Evolutionary conservation across 2,329 filamentous ascomycete species (phyloP), one percentile per base, ranked within the genome.

Genomic region (Penicillium capsulatum): DNA sequence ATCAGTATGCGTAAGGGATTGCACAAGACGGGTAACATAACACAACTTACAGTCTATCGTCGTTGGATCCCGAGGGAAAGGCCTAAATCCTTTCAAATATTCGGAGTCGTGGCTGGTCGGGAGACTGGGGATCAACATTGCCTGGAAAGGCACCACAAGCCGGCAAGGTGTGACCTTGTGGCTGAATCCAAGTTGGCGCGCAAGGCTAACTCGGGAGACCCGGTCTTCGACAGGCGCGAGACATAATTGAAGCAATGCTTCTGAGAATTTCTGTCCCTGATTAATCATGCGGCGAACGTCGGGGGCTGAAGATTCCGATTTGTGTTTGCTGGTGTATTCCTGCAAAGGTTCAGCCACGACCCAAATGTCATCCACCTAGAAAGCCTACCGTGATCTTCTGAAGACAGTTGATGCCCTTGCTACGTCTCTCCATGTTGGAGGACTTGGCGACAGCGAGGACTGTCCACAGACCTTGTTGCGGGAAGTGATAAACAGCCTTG

Each of bases 401-500:
- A 14, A 69, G 55, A 38, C 65, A 68, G 20, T 58, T 56, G 29
- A 65, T 58, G 8, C 79, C 81, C 42, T 79, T 71, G 6, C 65
- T 67, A 2, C 73, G 72, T 42, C 91, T 79, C 37, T 91, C 84
- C 10, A 76, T 73, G 45, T 88, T 82, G 20, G 77, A 85, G 0
- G 87, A 86, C 41, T 91, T 91, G 53, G 89, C 83, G 31, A 96
- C 83, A 7, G 90, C 87, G 38, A 97, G 78, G 24, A 98, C 69
- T 55, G 84, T 86, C 94, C 92, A 99, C 17, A 97, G 66, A 1
- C 90, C 84, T 64, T 98, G 92, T 45, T 86, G 87, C 0, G 92
- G 91, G 63, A 96, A 86, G n/a, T 80, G 74, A 29, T 81, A 76
- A 7, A 94, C 83, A n/a, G 96, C 87, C 60, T 86, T 91, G 45